Base-by-base conservation (phyloP, 805 yeast genomes). In the Ogataea parapolymorpha region DNA sequence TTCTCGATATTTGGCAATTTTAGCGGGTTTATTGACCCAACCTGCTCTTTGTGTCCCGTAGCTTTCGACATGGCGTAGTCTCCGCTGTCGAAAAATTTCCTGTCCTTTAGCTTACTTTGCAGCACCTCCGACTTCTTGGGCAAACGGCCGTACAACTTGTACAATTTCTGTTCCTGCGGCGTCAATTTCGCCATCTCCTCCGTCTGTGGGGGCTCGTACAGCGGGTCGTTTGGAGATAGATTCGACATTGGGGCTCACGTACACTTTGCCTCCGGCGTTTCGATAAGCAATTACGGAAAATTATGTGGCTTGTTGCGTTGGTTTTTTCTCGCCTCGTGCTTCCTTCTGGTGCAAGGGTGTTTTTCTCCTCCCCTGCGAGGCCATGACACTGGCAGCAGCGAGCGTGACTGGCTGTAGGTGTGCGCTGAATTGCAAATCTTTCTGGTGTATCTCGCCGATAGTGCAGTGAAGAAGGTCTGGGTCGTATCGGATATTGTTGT, bases 21-120 rank as follows among this genome's bases (percentile, higher is more conserved):
- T 57, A 75, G 54, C 2, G 65, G 53, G 53, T 66, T 42, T 51
- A 59, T 48, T 2, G 59, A 50, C 2, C 65, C 65, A 18, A 56
- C 60, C 35, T 54, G 58, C 31, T 51, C 56, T 31, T 53, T 63
- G 10, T 70, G 68, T 6, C 87, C 87, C 2, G 53, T 46, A 3
- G 80, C 85, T 60, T 72, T 81, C 52, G 80, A 85, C 74, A 89
- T 75, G 9, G 96, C 96, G 62, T 89, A 89, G 64, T 89, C 97
- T 8, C 96, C 96, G 47, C 95, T 84, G 58, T 89, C 97, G 56
- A 89, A 90, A 63, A 85, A 89, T 67, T 88, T 90, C 54, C 95
- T 78, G 49, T 89, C 96, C 63, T 85, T 85, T 54, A 86, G 67
- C 59, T 84, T 86, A 46, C 82, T 77, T 37, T 83, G 74, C 37